A percentile compares a stretch with the other conserved stretches of the same genome.
Conservation (phyloP, 257 asterid species). For the Craterostigma plantagineum region DNA sequence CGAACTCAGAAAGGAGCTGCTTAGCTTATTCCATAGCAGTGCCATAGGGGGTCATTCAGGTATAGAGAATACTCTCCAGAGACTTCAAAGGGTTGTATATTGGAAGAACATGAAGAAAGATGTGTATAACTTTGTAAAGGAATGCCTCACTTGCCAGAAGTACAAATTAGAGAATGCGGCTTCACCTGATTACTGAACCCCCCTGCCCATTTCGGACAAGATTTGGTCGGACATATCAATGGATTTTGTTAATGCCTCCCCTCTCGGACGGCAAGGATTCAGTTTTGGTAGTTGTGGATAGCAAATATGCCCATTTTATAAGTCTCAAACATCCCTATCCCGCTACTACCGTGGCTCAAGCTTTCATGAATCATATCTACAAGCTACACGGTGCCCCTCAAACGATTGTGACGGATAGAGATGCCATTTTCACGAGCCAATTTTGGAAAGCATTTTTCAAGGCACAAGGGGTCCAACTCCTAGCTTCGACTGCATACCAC, state of each 20-base stretch:
- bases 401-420: not conserved
- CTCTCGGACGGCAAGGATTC: not conserved
- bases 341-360: not conserved
- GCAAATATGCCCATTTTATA: constrained; percentile 4
- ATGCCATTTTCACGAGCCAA: constrained; percentile 1
- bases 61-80: not conserved
- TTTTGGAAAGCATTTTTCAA: not conserved
- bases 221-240: not conserved
- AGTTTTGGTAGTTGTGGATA: not conserved
- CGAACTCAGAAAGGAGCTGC: not conserved
- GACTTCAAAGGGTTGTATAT: not conserved
- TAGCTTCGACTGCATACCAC: not conserved
- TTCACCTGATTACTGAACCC: not conserved
- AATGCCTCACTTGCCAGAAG: not conserved
- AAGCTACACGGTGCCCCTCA: not conserved
- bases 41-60: not conserved
- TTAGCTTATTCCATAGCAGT: not conserved
- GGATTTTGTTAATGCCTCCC: constrained; percentile 1
- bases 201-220: not conserved
- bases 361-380: not conserved
- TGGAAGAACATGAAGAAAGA: constrained; percentile 1
- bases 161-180: not conserved
- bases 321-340: not conserved
- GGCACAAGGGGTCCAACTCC: not conserved
- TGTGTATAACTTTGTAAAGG: not conserved